Conservation (phyloP, 1,139 yeast genomes). For the Diutina mesorugosa region DNA sequence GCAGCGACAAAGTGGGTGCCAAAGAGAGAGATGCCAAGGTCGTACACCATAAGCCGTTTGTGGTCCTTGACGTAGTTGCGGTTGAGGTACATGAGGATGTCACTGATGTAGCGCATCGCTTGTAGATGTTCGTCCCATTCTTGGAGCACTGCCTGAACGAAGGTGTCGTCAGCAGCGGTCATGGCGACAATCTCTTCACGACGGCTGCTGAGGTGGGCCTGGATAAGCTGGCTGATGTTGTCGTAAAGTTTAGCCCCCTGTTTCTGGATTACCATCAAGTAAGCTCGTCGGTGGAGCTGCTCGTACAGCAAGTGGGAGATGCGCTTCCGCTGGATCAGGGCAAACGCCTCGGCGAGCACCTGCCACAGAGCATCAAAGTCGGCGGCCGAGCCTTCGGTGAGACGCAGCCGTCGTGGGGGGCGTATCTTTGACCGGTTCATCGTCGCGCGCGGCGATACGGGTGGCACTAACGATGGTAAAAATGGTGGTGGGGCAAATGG, state of each 20-base stretch:
- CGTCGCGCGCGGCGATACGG: neutral
- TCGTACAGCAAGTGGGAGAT: constrained; percentile 75
- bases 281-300: constrained; percentile 71
- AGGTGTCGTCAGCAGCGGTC: constrained; percentile 14
- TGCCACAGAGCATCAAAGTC: constrained; percentile 66
- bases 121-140: constrained; percentile 71
- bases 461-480: neutral
- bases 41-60: constrained; percentile 56
- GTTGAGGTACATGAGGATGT: constrained; percentile 77
- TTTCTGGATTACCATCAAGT: constrained; percentile 65
- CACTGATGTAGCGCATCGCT: constrained; percentile 72
- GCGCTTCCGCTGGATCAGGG: constrained; percentile 61
- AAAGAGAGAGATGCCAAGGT: constrained; percentile 58
- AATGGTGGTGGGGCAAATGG: neutral
- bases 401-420: constrained; percentile 47
- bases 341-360: constrained; percentile 59
- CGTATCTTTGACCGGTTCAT: constrained; percentile 44
- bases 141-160: constrained; percentile 32
- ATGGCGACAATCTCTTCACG: constrained; percentile 12
- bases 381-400: constrained; percentile 12
- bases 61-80: constrained; percentile 74
- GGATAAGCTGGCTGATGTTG: constrained; percentile 40
- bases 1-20: constrained; percentile 28
- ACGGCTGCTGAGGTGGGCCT: constrained; percentile 30
- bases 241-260: constrained; percentile 61